phyloP scores from a whole-genome alignment of 768 basidiomycete species.

The Epithele typhae region DNA sequence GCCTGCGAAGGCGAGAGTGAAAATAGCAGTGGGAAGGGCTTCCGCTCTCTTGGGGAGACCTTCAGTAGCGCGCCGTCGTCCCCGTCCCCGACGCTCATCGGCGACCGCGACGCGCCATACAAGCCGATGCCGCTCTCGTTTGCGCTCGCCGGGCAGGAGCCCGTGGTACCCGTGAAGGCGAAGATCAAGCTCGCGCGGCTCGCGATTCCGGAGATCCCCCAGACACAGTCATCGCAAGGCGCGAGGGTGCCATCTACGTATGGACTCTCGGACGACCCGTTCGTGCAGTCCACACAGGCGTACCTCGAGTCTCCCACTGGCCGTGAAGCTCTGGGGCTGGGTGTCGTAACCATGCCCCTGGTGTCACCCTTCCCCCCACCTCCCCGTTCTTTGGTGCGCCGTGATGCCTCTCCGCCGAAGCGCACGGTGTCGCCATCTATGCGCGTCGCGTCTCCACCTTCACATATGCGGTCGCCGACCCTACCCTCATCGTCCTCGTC shows the following conservation, averaged over 20 bases:
- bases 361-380: conserved; percentile 4
- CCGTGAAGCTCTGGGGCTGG: conserved; percentile 16
- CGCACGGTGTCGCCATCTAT: too few species aligned
- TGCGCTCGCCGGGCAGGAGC: conserved; percentile 2
- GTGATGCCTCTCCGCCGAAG: too few species aligned
- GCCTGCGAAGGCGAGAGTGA: too few species aligned
- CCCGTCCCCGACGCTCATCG: conserved; percentile 13
- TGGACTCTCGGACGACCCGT: conserved; percentile 19
- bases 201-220: conserved; percentile 5
- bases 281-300: conserved; percentile 20
- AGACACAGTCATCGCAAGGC: conserved; percentile 2
- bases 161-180: too few species aligned
- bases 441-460: too few species aligned
- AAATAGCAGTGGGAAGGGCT: background rate
- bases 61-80: conserved; percentile 12
- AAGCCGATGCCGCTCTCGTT: conserved; percentile 19
- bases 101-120: conserved; percentile 2
- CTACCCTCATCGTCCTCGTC: background rate
- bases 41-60: conserved; percentile 11
- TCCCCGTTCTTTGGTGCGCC: too few species aligned
- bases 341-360: background rate
- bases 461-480: too few species aligned
- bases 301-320: conserved; percentile 26
- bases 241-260: conserved; percentile 3
- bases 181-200: conserved; percentile 13